Evolutionary conservation across 768 basidiomycete genomes (phyloP).

Genomic region (Termitomyces sp.): DNA sequence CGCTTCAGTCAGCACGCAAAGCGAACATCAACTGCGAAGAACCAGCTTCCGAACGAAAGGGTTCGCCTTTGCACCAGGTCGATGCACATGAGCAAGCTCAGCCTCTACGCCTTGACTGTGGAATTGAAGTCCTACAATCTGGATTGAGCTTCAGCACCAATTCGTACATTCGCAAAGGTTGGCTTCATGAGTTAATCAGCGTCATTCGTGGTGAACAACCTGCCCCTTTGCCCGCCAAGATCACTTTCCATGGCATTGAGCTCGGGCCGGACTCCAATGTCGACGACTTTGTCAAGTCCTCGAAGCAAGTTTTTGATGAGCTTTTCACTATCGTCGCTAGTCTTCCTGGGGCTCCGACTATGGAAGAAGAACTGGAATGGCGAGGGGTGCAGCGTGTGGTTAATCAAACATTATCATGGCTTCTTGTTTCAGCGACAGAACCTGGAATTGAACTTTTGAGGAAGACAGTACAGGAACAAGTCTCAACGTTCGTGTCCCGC

Average conservation of each 20-base stretch:
- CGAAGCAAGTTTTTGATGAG: conserved; percentile 43
- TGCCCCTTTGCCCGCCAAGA: conserved; percentile 25
- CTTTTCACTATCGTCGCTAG: conserved; percentile 33
- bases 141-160: conserved; percentile 46
- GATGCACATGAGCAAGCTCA: background rate
- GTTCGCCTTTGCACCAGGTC: background rate
- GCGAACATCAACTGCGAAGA: conserved; percentile 1
- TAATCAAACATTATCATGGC: conserved; percentile 44
- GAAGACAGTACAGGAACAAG: conserved; percentile 28
- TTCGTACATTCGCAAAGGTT: conserved; percentile 57
- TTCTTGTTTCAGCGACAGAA: conserved; percentile 28
- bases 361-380: conserved; percentile 32
- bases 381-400: conserved; percentile 31
- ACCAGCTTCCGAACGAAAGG: background rate
- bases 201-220: conserved; percentile 19
- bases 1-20: conserved; percentile 13
- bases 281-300: conserved; percentile 36
- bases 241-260: conserved; percentile 33
- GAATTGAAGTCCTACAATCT: conserved; percentile 41
- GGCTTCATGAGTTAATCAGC: conserved; percentile 53
- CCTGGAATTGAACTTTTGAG: conserved; percentile 26
- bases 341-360: conserved; percentile 29
- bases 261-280: conserved; percentile 39
- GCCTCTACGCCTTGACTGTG: conserved; percentile 42
- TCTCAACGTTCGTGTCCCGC: conserved; percentile 30